These are phyloP conservation scores for Aaosphaeria pasadenensis DNA, from an alignment of 2,329 filamentous ascomycete species.

Conservation along the genomic window DNA sequence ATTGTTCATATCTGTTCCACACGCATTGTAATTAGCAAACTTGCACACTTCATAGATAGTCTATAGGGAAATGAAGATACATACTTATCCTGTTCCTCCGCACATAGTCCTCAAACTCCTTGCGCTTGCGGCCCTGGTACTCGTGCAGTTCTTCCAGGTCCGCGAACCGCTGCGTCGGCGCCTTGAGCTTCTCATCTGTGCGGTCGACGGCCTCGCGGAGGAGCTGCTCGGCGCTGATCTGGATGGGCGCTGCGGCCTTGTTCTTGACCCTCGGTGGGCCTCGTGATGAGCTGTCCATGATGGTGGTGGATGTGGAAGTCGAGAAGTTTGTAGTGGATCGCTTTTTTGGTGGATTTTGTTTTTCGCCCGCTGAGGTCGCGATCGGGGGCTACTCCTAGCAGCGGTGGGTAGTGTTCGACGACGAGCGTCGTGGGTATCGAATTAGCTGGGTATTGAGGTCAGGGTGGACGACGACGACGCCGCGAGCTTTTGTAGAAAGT, in stretches of 20 bases:
- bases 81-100: constrained; percentile 91
- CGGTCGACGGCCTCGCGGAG: constrained; percentile 95
- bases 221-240: constrained; percentile 96
- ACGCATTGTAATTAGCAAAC: too few relatives aligned
- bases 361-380: neutral
- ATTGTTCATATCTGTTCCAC: constrained; percentile 59
- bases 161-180: constrained; percentile 90
- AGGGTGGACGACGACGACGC: too few relatives aligned
- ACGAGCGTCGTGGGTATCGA: neutral
- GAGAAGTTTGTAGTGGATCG: neutral
- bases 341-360: too few relatives aligned
- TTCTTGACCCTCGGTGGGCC: constrained; percentile 97
- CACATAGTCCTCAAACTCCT: constrained; percentile 98
- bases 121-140: constrained; percentile 91
- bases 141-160: constrained; percentile 98
- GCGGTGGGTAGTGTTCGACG: neutral
- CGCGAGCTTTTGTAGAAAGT: too few relatives aligned
- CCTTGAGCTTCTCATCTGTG: constrained; percentile 83
- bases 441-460: neutral
- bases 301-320: constrained; percentile 16
- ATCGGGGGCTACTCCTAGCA: neutral
- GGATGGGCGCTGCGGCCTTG: constrained; percentile 78
- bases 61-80: constrained; percentile 12
- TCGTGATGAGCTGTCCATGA: constrained; percentile 77
- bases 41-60: too few relatives aligned